phyloP scores from a whole-genome alignment of 257 asterid species.

The Nicotiana noctiflora region DNA sequence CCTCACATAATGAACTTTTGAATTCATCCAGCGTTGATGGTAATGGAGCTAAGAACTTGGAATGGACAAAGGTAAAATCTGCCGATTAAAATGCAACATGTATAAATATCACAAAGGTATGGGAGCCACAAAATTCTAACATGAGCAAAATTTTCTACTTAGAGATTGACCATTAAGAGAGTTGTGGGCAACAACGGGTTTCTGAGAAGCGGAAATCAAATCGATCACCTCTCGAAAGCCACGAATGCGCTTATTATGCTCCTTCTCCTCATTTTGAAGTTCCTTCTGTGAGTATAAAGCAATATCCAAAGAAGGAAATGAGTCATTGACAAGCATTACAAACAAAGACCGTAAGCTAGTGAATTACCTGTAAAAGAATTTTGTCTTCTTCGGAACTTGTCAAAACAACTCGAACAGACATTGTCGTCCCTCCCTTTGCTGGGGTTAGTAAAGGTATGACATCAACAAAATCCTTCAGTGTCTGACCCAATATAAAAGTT shows the following conservation, averaged over 20 bases:
- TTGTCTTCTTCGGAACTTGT: constrained; percentile 76
- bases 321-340: constrained; percentile 1
- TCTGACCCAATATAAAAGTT: constrained; percentile 38
- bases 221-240: constrained; percentile 93
- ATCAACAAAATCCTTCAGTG: constrained; percentile 44
- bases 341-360: constrained; percentile 9
- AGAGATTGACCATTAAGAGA: constrained; percentile 62
- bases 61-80: constrained; percentile 73
- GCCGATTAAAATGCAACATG: constrained; percentile 24
- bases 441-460: constrained; percentile 56
- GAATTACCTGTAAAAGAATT: constrained; percentile 54
- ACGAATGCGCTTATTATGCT: constrained; percentile 42
- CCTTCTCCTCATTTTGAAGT: constrained; percentile 52
- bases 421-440: constrained; percentile 47
- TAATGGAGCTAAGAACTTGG: constrained; percentile 70
- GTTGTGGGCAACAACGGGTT: constrained; percentile 80
- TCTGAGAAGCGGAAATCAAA: constrained; percentile 69
- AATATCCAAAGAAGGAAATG: constrained; percentile 13
- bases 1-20: constrained; percentile 40
- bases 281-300: constrained; percentile 44
- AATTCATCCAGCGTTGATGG: constrained; percentile 65
- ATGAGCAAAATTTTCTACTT: constrained; percentile 10
- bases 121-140: neutral
- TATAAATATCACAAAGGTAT: constrained; percentile 13
- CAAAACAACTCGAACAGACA: constrained; percentile 61